phyloP scores from a whole-genome alignment of 345 rosid species.

The Murraya koenigii region DNA sequence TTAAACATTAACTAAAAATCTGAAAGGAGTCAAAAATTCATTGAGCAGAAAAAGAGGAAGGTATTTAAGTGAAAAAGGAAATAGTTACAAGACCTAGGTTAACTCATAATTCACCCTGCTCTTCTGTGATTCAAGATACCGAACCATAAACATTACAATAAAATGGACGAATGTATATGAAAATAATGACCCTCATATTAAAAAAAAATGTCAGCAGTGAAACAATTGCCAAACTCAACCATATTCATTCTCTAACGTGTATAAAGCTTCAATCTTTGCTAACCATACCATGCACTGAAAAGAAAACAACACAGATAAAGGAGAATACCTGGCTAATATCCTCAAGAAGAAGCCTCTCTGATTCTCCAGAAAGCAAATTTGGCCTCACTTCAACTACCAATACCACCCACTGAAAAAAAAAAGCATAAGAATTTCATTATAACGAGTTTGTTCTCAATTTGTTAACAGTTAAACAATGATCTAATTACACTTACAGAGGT shows the following conservation, averaged over 20 bases:
- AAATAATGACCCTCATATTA: not conserved
- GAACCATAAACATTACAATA: not conserved
- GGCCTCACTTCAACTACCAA: slow-evolving; percentile 77
- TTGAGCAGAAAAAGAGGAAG: not conserved
- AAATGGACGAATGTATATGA: not conserved
- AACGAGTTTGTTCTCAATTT: not conserved
- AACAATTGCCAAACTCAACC: not conserved
- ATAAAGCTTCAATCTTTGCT: not conserved
- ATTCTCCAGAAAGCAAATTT: slow-evolving; percentile 77
- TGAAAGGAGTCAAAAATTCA: not conserved
- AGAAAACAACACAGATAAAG: not conserved
- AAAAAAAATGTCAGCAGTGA: not conserved
- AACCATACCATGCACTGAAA: not conserved
- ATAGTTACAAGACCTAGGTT: not conserved
- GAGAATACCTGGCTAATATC: slow-evolving; percentile 54
- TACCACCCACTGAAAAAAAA: slow-evolving; percentile 59
- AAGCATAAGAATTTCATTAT: not conserved
- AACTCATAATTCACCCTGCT: not conserved
- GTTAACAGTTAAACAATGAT: not conserved
- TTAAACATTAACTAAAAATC: not conserved
- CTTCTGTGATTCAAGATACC: not conserved
- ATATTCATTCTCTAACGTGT: not conserved
- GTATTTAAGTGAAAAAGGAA: not conserved
- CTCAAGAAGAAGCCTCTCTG: slow-evolving; percentile 68
- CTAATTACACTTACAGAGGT: slow-evolving; percentile 42